Percentiles rank a stretch among this genome's conserved stretches.
phyloP scores from a whole-genome alignment of 2,329 filamentous ascomycete species.

The Ceratocystis ficicola region DNA sequence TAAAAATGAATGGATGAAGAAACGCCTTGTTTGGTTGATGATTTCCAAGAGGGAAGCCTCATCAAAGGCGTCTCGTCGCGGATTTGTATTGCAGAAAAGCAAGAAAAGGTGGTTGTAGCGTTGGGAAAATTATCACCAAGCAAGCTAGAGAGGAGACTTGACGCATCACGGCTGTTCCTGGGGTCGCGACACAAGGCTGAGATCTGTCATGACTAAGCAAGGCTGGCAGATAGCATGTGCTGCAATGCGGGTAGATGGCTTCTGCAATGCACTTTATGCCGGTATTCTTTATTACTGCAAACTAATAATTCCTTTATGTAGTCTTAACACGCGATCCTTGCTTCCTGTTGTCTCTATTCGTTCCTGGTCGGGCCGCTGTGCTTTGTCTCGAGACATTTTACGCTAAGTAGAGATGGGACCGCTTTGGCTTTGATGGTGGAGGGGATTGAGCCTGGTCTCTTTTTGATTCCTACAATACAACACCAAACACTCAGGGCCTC shows the following conservation, averaged over 20 bases:
- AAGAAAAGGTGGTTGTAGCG: not conserved
- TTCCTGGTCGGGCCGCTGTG: not conserved
- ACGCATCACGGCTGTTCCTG: not conserved
- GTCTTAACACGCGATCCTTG: not conserved
- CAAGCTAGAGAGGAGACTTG: not conserved
- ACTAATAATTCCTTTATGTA: not conserved
- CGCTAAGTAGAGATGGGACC: not conserved
- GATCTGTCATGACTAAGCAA: slow-evolving; percentile 18
- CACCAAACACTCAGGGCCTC: too few species aligned
- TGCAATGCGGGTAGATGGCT: too few species aligned
- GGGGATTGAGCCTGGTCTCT: too few species aligned
- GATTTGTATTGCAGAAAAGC: slow-evolving; percentile 7
- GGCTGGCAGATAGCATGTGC: not conserved
- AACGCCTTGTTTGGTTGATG: slow-evolving; percentile 8
- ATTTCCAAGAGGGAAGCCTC: slow-evolving; percentile 3
- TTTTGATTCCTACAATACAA: too few species aligned
- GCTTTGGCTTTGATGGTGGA: too few species aligned
- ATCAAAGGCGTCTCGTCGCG: slow-evolving; percentile 15
- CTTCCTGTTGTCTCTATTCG: not conserved
- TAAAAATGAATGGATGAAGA: slow-evolving; percentile 17
- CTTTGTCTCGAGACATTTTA: not conserved
- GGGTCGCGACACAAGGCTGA: slow-evolving; percentile 21
- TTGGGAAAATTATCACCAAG: slow-evolving; percentile 7
- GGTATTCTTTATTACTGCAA: not conserved
- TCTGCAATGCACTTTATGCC: too few species aligned